phyloP scores from a whole-genome alignment of 345 rosid species.

The Toxicodendron radicans region DNA sequence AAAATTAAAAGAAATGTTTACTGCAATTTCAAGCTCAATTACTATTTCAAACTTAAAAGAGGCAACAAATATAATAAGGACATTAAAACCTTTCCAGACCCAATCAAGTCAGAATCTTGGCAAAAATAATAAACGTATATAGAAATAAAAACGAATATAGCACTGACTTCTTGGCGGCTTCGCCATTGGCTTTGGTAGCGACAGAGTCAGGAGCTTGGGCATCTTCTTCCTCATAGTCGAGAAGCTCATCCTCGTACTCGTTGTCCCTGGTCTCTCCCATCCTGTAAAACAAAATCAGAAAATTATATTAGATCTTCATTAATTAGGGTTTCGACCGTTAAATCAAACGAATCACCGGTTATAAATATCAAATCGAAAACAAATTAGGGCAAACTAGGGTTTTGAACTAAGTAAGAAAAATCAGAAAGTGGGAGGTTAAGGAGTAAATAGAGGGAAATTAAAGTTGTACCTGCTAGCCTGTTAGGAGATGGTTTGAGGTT shows the following conservation, averaged over 20 bases:
- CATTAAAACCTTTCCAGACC: background rate
- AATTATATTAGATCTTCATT: conserved; percentile 12
- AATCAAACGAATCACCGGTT: background rate
- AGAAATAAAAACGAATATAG: background rate
- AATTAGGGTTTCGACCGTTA: conserved; percentile 1
- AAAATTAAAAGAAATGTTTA: background rate
- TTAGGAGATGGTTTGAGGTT: conserved; percentile 2
- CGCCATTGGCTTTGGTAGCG: conserved; percentile 73
- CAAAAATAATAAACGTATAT: background rate
- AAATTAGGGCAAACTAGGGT: conserved; percentile 14
- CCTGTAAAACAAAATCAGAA: conserved; percentile 1
- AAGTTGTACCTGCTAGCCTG: conserved; percentile 35
- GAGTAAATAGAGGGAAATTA: background rate
- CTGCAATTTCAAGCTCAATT: too few relatives aligned
- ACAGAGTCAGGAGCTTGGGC: conserved; percentile 78
- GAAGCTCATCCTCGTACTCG: conserved; percentile 99
- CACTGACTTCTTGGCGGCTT: conserved; percentile 80
- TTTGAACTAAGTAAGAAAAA: background rate
- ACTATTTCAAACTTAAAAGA: background rate
- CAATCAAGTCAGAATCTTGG: background rate
- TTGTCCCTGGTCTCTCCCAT: conserved; percentile 95
- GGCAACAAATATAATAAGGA: background rate
- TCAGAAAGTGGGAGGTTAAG: background rate
- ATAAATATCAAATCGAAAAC: background rate
- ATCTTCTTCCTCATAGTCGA: conserved; percentile 96